Evolutionary conservation across 179 eudicot species (phyloP).

Genomic region (Silene noctiflora): DNA sequence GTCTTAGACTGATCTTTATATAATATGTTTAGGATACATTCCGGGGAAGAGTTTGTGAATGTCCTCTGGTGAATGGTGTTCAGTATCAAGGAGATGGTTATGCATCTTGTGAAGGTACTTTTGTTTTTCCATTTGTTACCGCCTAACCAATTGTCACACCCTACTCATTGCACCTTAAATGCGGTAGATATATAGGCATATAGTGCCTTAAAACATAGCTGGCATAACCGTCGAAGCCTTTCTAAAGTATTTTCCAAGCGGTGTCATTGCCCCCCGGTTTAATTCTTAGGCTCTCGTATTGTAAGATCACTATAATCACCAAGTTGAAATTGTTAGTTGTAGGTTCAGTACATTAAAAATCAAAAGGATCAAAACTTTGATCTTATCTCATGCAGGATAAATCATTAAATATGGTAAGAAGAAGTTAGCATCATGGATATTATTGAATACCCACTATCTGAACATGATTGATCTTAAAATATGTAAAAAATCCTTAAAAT

Average conservation of each 20-base stretch:
- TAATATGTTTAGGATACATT: slow-evolving; percentile 69
- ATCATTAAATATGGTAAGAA: not conserved
- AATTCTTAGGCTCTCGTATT: too few relatives aligned
- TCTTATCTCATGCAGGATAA: too few relatives aligned
- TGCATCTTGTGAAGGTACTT: slow-evolving; percentile 68
- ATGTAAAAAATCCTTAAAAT: too few relatives aligned
- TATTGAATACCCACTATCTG: not conserved
- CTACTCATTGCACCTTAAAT: too few relatives aligned
- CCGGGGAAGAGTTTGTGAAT: slow-evolving; percentile 97
- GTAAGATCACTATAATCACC: too few relatives aligned
- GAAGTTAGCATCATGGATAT: not conserved
- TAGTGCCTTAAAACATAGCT: not conserved
- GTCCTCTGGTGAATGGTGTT: slow-evolving; percentile 88
- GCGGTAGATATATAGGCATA: too few relatives aligned
- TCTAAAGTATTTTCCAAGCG: not conserved
- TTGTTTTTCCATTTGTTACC: not conserved
- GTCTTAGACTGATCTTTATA: not conserved
- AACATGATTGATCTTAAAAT: not conserved
- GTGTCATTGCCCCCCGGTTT: too few relatives aligned
- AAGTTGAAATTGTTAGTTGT: too few relatives aligned
- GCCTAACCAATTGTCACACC: not conserved
- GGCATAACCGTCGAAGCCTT: not conserved
- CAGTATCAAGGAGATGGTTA: slow-evolving; percentile 95
- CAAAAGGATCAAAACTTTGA: too few relatives aligned
- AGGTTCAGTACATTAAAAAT: too few relatives aligned